Evolutionary conservation across 257 asterid genomes (phyloP), one percentile per base, ranked within the genome.

Genomic region (Primulina eburnea): DNA sequence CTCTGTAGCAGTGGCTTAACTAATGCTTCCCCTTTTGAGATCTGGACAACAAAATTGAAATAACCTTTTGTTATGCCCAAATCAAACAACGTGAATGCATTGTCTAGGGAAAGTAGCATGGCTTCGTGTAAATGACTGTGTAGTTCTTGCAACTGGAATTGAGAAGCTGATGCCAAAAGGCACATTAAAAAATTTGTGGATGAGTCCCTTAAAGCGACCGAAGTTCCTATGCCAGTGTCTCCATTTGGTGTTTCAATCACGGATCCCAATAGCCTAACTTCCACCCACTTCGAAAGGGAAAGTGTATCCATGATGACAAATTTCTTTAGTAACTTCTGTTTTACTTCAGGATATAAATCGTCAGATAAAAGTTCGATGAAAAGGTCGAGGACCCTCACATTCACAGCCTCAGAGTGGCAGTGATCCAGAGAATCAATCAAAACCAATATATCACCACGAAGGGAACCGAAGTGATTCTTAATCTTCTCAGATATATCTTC

Each of bases 271-370:
- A 94, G 83, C 83, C 97, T 89, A 69, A 75, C 79, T 77, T 88
- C 96, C 67, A 94, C 82, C 99, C 99, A 94, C 83, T 81, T 89
- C 6, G 90, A 81, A 18, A 94, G 82, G 81, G 73, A 81, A 71
- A 56, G 80, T 76, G 81, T 67, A 78, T 87, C 92, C 93, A 86
- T 87, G 77, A 65, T 75, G 52, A 83, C 81, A 71, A 94, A 91
- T 75, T 91, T 94, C 82, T 62, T 79, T 82, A 83, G 96, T 78
- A 91, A 76, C 78, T 77, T 80, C 77, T 79, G 80, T 72, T 81
- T 94, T 32, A 94, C 75, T 71, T 77, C 89, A 62, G 86, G 75
- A 64, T 75, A 78, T 66, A 62, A 21, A 62, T 82, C 95, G 64
- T 84, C 90, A 17, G 96, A 86, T 52, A 94, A 62, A 72, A 94